Evolutionary conservation across 805 yeast species (phyloP), one percentile per base, ranked within the genome.

Genomic region (Blastobotrys attinorum): DNA sequence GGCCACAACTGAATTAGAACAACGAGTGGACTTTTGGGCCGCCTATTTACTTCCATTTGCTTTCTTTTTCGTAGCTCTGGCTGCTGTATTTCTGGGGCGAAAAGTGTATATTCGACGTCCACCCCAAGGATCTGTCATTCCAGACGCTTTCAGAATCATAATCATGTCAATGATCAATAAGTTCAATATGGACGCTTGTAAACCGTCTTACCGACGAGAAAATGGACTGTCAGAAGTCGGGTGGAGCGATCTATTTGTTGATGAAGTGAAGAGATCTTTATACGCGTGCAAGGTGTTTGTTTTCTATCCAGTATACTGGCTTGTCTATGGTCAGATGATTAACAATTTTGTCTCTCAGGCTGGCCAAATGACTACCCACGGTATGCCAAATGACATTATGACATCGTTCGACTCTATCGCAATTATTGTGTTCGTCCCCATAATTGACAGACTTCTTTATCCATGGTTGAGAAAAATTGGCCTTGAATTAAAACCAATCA

Each of bases 321-420:
- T 80, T 40, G 79, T 77, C 25, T 81, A 81, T 61, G 77, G 78
- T 38, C 86, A 81, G 66, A 82, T 83, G 83, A 61, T 76, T 46
- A 79, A 77, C 65, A 79, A 79, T 62, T 81, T 83, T 55, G 74
- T 81, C 47, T 73, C 85, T 32, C 87, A 81, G 60, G 87, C 89
- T 37, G 83, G 79, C 46, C 71, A 74, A 51, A 79, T 83, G 85
- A 76, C 80, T 54, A 67, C 75, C 43, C 87, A 83, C 60, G 83
- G 85, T 32, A 71, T 83, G 54, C 92, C 94, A 52, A 84, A 84
- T 59, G 94, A 83, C 69, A 70, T 83, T 54, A 73, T 83, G 68
- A 81, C 79, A 63, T 81, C 78, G 57, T 74, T 84, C 53, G 83
- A 84, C 63, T 83, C 92, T 22, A 66, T 84, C 54, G 81, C 86